A percentile compares a stretch with the other conserved stretches of the same genome.
Evolutionary conservation across 1,284 basidiomycete genomes (phyloP).

Genomic region (Polyporus tsugae): DNA sequence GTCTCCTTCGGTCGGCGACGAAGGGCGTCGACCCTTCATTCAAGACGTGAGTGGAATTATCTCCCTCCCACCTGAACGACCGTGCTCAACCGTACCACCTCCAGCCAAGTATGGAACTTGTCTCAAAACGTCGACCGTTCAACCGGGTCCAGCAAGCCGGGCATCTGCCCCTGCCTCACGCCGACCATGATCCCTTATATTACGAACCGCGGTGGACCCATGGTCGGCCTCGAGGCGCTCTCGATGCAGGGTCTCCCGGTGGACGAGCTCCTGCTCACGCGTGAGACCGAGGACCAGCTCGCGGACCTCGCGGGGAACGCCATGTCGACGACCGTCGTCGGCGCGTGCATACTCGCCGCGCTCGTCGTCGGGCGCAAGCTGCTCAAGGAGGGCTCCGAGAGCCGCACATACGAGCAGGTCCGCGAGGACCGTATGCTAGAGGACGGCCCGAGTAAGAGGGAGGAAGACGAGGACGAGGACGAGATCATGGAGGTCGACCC

Average conservation of each 20-base stretch:
- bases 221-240: constrained; percentile 92
- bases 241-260: constrained; percentile 95
- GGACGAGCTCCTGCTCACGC: constrained; percentile 89
- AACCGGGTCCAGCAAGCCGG: constrained; percentile 81
- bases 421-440: constrained; percentile 48
- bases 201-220: constrained; percentile 95
- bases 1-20: constrained; percentile 81
- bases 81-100: not conserved
- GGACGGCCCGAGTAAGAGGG: constrained; percentile 33
- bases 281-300: constrained; percentile 93
- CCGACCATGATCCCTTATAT: constrained; percentile 97
- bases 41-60: constrained; percentile 72
- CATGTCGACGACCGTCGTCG: constrained; percentile 97
- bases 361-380: constrained; percentile 73
- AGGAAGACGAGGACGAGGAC: constrained; percentile 41
- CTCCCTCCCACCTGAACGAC: not conserved
- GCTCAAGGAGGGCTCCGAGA: constrained; percentile 70
- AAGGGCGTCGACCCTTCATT: constrained; percentile 85
- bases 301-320: constrained; percentile 96
- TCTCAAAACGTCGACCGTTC: constrained; percentile 96
- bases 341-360: constrained; percentile 88
- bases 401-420: constrained; percentile 69
- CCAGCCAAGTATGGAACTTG: constrained; percentile 93
- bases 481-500: constrained; percentile 35
- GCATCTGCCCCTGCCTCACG: constrained; percentile 92